Evolutionary conservation across 768 basidiomycete genomes (phyloP), one percentile per base, ranked within the genome.

Genomic region (Coprinellus micaceus): DNA sequence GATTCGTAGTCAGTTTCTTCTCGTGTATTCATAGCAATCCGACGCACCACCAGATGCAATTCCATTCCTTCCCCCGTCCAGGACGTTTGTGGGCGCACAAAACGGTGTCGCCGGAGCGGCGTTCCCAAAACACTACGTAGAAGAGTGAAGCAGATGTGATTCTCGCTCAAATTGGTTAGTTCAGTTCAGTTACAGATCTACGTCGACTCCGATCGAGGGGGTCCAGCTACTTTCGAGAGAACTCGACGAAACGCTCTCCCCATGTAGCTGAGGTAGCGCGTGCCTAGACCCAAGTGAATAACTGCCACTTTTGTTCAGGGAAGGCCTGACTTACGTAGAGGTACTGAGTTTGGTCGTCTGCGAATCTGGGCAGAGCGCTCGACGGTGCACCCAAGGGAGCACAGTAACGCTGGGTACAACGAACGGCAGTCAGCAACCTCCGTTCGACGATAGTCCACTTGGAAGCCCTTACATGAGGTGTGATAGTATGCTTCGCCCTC

Each of bases 301-400:
- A 25, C 15, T 2, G 11, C 29, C 15, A 4, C 29, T 10, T 10
- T 4, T 15, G 24, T 22, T 19, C 11, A 33, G 22, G 21, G 24
- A 54, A 43, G 4, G 25, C 19, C 4, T 7, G 2, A 47, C 52
- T 10, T 24, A 74, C 72, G 13, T 66, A 58, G 33, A 64, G 62
- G 53, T 74, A 74, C 70, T 70, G 74, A 19, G 61, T 54, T 53
- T 74, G 72, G 25, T 69, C 48, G n/a, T 66, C 62, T 19, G 60
- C 26, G 22, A 72, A 75, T 15, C 63, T 21, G 2, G 73, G 74
- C 59, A 75, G 60, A 7, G 65, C 62, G 0, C 63, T 39, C 0
- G 60, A 53, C 36, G 62, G 53, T 17, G 57, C 68, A 33, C 54
- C 41, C 9, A 71, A 24, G 9, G 65, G 63, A 9, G 63, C 63